Conservation (phyloP, 148 eudicot genomes). For the Rhododendron kiyosumense region DNA sequence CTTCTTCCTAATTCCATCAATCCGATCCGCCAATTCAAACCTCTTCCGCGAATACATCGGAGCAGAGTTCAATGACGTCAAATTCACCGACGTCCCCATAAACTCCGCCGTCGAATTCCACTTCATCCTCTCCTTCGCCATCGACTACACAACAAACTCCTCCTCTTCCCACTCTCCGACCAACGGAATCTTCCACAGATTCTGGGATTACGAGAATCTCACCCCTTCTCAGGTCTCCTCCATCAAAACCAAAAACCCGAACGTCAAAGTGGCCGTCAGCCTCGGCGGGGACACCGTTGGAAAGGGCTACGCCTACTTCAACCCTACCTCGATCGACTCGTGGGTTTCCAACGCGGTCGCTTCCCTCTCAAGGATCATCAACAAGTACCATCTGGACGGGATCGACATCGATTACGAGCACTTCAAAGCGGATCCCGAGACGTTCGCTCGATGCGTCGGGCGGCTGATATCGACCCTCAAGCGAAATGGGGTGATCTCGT, state of each 20-base stretch:
- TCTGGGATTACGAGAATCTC: conserved; percentile 23
- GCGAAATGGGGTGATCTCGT: conserved; percentile 11
- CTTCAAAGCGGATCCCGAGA: conserved; percentile 12
- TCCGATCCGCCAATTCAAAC: neutral
- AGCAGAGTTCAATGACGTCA: conserved; percentile 11
- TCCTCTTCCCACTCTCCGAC: conserved; percentile 11
- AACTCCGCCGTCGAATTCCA: conserved; percentile 21
- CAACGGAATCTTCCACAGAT: conserved; percentile 24
- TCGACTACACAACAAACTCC: conserved; percentile 8
- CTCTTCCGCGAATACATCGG: conserved; percentile 24
- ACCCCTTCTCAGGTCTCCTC: conserved; percentile 16
- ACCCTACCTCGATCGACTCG: conserved; percentile 10
- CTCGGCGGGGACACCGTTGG: conserved; percentile 29
- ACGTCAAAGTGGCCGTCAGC: conserved; percentile 29
- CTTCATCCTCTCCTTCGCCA: conserved; percentile 24
- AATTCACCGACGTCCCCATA: conserved; percentile 16
- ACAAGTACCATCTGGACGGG: conserved; percentile 25
- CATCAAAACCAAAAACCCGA: conserved; percentile 13
- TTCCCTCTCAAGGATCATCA: conserved; percentile 23
- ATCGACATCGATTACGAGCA: conserved; percentile 34
- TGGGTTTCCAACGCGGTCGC: conserved; percentile 32
- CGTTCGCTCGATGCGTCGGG: conserved; percentile 28
- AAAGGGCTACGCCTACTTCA: conserved; percentile 2
- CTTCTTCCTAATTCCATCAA: neutral
- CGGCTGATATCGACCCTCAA: conserved; percentile 19